A percentile compares a stretch with the other conserved stretches of the same genome.
Evolutionary conservation across 129 eudicot species (phyloP).

Genomic region (Centrapalus pauciflorus): DNA sequence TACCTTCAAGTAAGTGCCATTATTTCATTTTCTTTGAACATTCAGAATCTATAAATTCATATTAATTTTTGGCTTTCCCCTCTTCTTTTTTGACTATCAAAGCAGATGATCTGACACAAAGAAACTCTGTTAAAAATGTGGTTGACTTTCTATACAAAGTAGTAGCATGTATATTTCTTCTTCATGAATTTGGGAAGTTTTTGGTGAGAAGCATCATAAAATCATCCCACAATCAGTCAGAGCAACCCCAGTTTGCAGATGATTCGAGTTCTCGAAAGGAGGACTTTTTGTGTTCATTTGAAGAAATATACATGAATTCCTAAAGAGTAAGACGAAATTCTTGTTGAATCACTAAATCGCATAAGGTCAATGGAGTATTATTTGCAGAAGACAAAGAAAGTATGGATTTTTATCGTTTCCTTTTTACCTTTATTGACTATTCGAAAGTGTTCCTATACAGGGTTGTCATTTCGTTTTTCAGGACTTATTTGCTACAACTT

Average conservation of each 20-base stretch:
- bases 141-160: conserved; percentile 36
- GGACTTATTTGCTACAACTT: conserved; percentile 85
- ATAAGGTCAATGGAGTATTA: conserved; percentile 86
- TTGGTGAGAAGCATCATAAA: conserved; percentile 24
- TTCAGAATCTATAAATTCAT: neutral
- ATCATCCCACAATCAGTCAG: conserved; percentile 15
- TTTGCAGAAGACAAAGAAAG: conserved; percentile 89
- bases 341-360: conserved; percentile 70
- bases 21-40: neutral
- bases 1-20: conserved; percentile 57
- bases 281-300: conserved; percentile 57
- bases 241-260: conserved; percentile 17
- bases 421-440: too few species aligned
- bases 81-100: too few species aligned
- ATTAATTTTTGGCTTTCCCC: conserved; percentile 1
- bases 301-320: conserved; percentile 78
- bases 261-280: conserved; percentile 27
- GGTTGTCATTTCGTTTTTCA: too few species aligned
- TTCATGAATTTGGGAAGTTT: conserved; percentile 39
- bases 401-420: conserved; percentile 26
- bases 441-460: too few species aligned
- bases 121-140: conserved; percentile 27
- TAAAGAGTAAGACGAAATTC: conserved; percentile 75
- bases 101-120: conserved; percentile 36
- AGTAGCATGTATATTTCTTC: conserved; percentile 38